These are phyloP conservation scores for Echinosophora koreensis DNA, from an alignment of 306 rosid species.

Conservation along the genomic window DNA sequence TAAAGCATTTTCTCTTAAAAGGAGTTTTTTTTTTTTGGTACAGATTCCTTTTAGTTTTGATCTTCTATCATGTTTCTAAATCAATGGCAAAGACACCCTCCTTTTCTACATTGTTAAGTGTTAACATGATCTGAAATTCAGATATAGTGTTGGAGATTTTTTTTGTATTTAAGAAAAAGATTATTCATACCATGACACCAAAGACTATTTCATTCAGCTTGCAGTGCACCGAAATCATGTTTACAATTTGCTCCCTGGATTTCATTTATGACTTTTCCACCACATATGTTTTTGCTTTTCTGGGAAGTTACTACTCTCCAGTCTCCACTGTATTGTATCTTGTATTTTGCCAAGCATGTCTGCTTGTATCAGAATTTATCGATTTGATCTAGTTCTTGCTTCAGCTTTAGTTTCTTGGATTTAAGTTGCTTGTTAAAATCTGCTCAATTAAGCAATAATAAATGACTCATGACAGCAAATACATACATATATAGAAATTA, in stretches of 20 bases:
- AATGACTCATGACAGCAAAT: background rate
- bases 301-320: background rate
- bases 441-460: constrained; percentile 16
- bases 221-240: constrained; percentile 15
- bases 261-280: constrained; percentile 11
- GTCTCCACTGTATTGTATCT: background rate
- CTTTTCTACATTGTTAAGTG: constrained; percentile 10
- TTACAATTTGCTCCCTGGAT: constrained; percentile 11
- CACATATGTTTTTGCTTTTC: constrained; percentile 18
- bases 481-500: background rate
- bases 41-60: background rate
- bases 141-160: background rate
- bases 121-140: constrained; percentile 12
- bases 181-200: background rate
- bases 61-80: background rate
- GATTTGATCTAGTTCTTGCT: background rate
- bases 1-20: background rate
- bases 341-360: background rate
- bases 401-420: constrained; percentile 12
- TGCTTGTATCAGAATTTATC: background rate
- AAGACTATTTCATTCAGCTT: background rate
- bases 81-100: constrained; percentile 19
- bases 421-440: background rate
- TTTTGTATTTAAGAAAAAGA: background rate
- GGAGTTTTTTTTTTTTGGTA: background rate